Evolutionary conservation across 345 rosid species (phyloP).

Genomic region (Acer yangbiense): DNA sequence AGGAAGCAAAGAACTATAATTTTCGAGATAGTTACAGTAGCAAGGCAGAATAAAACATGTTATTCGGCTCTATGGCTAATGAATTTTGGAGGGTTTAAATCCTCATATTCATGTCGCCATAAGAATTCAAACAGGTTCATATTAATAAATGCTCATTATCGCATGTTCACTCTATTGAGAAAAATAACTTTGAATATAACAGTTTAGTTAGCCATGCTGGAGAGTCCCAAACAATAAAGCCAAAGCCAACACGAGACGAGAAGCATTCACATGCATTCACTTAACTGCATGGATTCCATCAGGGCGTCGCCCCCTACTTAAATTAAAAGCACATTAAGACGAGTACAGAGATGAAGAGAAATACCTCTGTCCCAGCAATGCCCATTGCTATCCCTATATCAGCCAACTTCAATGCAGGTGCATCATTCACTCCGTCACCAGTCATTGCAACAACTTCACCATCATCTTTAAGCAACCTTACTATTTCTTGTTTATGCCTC

Average conservation of each 20-base stretch:
- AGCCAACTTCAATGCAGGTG: conserved; percentile 96
- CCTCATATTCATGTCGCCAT: background rate
- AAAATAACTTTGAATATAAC: conserved; percentile 4
- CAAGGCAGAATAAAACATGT: background rate
- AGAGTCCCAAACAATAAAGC: background rate
- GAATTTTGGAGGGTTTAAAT: background rate
- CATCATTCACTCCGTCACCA: conserved; percentile 98
- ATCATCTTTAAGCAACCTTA: conserved; percentile 90
- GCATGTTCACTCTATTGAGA: background rate
- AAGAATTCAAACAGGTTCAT: background rate
- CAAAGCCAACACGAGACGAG: background rate
- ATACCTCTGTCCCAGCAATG: conserved; percentile 93
- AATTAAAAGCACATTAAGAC: background rate
- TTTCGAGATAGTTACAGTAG: background rate
- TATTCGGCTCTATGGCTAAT: background rate
- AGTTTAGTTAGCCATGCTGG: background rate
- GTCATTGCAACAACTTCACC: conserved; percentile 99
- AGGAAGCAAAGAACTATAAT: background rate
- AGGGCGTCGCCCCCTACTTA: background rate
- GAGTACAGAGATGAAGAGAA: background rate
- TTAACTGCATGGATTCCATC: background rate
- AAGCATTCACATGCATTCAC: background rate
- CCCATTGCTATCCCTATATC: conserved; percentile 99
- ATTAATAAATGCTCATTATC: background rate
- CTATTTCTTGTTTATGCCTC: conserved; percentile 96